These are phyloP conservation scores for Aspergillus sp. DNA, from an alignment of 2,329 filamentous ascomycete species.

Conservation along the genomic window DNA sequence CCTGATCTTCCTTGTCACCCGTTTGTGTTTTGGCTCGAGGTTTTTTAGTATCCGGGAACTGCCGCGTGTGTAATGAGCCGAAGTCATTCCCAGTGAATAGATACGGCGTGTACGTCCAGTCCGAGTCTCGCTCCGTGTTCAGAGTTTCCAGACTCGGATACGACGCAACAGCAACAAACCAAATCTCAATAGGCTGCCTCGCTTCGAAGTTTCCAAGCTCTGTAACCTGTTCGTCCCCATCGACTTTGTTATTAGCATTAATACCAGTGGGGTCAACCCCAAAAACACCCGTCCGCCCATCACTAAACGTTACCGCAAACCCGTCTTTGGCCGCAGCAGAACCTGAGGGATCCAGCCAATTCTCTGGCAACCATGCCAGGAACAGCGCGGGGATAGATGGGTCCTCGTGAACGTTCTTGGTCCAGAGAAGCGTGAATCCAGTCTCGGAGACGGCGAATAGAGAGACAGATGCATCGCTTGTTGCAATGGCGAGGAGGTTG, in stretches of 20 bases:
- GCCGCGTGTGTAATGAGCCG: conserved; percentile 33
- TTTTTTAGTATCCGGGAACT: conserved; percentile 17
- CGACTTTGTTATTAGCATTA: not conserved
- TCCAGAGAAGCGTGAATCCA: conserved; percentile 39
- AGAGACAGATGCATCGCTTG: conserved; percentile 61
- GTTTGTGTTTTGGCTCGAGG: conserved; percentile 13
- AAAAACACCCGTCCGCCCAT: conserved; percentile 62
- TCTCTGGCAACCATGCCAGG: conserved; percentile 68
- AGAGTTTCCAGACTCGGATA: conserved; percentile 4
- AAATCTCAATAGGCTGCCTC: conserved; percentile 38
- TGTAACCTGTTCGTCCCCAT: conserved; percentile 4
- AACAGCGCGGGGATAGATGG: conserved; percentile 65
- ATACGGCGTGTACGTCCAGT: conserved; percentile 17
- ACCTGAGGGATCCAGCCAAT: conserved; percentile 20
- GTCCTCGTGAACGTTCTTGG: conserved; percentile 53
- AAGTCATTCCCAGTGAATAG: conserved; percentile 44
- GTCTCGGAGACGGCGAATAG: conserved; percentile 36
- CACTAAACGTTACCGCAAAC: conserved; percentile 71
- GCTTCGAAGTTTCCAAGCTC: conserved; percentile 30
- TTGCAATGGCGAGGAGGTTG: conserved; percentile 69
- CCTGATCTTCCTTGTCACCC: too few relatives aligned
- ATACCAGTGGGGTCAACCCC: not conserved
- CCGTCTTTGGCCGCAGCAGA: conserved; percentile 33
- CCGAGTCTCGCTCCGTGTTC: not conserved
- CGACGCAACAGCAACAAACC: conserved; percentile 37